These are phyloP conservation scores for Wickerhamiella lipophila DNA, from an alignment of 805 yeast genomes.

Conservation along the genomic window DNA sequence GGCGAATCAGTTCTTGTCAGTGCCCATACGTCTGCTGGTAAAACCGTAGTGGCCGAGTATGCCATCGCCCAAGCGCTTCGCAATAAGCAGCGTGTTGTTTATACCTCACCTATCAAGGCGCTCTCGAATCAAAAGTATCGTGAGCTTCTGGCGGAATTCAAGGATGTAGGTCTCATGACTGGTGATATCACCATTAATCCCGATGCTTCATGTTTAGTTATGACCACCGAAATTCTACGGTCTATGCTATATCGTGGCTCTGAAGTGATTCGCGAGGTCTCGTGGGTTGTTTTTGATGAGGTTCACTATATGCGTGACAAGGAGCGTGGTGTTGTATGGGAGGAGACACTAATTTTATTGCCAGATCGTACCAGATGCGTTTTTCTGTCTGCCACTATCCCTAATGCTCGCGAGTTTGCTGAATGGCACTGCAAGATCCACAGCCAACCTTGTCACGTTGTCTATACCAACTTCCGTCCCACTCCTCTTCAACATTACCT, in stretches of 20 bases:
- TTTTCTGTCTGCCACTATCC: slow-evolving; percentile 89
- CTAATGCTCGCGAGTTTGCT: slow-evolving; percentile 96
- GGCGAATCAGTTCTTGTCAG: slow-evolving; percentile 90
- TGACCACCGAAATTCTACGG: slow-evolving; percentile 97
- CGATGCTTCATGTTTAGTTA: slow-evolving; percentile 93
- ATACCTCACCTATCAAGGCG: slow-evolving; percentile 92
- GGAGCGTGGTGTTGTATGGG: slow-evolving; percentile 99
- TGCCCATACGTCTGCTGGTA: slow-evolving; percentile 97
- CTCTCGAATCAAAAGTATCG: slow-evolving; percentile 88
- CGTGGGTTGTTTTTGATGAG: slow-evolving; percentile 97
- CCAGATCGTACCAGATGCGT: slow-evolving; percentile 96
- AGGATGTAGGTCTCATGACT: slow-evolving; percentile 96
- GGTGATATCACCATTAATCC: slow-evolving; percentile 99
- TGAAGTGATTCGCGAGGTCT: slow-evolving; percentile 96
- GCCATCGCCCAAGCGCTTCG: slow-evolving; percentile 92
- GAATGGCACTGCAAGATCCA: slow-evolving; percentile 97
- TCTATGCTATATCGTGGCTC: slow-evolving; percentile 96
- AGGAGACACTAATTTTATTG: slow-evolving; percentile 86
- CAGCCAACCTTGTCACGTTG: slow-evolving; percentile 94
- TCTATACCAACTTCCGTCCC: slow-evolving; percentile 96
- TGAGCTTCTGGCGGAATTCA: slow-evolving; percentile 82
- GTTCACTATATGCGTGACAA: slow-evolving; percentile 98
- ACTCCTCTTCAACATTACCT: slow-evolving; percentile 95
- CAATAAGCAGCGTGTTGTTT: slow-evolving; percentile 84
- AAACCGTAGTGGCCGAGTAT: slow-evolving; percentile 92